A percentile compares a stretch with the other conserved stretches of the same genome.
These are phyloP conservation scores for Gastrodia elata DNA, from an alignment of 106 monocot genomes.

Conservation along the genomic window DNA sequence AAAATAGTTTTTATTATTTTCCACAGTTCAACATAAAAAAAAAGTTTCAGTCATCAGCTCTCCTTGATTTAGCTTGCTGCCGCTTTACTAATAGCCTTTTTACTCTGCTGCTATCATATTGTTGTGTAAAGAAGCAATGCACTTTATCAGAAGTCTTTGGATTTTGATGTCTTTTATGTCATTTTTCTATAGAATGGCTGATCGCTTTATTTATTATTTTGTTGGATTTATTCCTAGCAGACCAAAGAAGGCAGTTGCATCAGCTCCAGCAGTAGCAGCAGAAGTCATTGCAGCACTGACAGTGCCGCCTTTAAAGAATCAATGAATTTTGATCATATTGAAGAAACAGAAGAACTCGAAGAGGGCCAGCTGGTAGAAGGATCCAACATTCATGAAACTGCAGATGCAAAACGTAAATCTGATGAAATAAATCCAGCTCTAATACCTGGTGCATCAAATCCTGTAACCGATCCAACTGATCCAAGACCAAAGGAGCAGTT, in stretches of 20 bases:
- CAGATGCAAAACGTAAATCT: not conserved
- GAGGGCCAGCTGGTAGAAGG: slow-evolving; percentile 47
- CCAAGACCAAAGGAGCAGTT: slow-evolving; percentile 1
- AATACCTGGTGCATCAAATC: slow-evolving; percentile 1
- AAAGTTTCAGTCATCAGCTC: too few species aligned
- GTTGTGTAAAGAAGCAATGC: too few species aligned
- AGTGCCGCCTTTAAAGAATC: not conserved
- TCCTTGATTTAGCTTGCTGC: too few species aligned
- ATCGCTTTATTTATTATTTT: not conserved
- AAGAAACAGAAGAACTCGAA: slow-evolving; percentile 32
- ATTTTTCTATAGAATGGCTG: not conserved
- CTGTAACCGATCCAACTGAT: slow-evolving; percentile 6
- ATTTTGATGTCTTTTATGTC: not conserved
- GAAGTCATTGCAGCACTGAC: not conserved
- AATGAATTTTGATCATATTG: not conserved
- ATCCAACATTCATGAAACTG: slow-evolving; percentile 10
- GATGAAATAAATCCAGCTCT: not conserved
- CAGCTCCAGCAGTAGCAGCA: not conserved
- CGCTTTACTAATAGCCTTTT: too few species aligned
- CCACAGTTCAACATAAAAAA: too few species aligned
- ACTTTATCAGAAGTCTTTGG: not conserved
- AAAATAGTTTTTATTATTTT: too few species aligned
- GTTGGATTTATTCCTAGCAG: not conserved
- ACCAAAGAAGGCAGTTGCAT: not conserved
- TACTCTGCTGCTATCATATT: too few species aligned